Evolutionary conservation across 1,284 basidiomycete species (phyloP), one percentile per base, ranked within the genome.

Genomic region (Cryptococcus sp.): DNA sequence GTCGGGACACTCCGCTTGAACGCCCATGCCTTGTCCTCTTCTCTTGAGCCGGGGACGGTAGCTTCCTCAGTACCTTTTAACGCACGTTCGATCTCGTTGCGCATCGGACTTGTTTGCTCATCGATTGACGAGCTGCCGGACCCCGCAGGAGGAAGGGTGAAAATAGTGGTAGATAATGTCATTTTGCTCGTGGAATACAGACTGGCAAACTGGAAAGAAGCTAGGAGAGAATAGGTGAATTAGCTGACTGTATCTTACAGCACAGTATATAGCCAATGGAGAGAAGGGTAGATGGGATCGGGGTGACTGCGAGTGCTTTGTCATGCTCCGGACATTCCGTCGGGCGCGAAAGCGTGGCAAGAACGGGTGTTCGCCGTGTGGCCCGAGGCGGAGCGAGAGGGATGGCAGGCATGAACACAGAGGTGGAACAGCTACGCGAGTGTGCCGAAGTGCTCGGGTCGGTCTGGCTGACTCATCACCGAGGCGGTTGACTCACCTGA

Each of bases 1-100:
- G 92, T 95, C 5, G 93, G 92, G 13, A 97, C 78, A 17, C 83
- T 82, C 73, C 87, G 88, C 62, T 83, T 76, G 53, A 73, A 80
- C 5, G 67, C 66, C 75, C 75, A 80, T 22, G 61, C 29, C 49
- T 59, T 56, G 57, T 78, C 76, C 49, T 72, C 75, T 4, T 54
- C 57, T 4, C 54, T 62, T 3, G 59, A 41, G 17, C 77, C 77
- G 6, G 77, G 77, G 19, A 77, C 58, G 11, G 65, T 66, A 1
- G 59, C 44, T 34, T 61, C 52, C 6, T 25, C 23, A 1, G 63
- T 70, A 16, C 73, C 73, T 16, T 60, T 23, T 3, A 77, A 57
- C 8, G 58, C 70, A 3, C 51, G 46, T 52, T 74, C 73, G 52
- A 77, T 74, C 60, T 77, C 68, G 7, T 61, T 63, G 39, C 61